These are phyloP conservation scores for Colletotrichum eleusines DNA, from an alignment of 2,329 filamentous ascomycete genomes.

Conservation along the genomic window DNA sequence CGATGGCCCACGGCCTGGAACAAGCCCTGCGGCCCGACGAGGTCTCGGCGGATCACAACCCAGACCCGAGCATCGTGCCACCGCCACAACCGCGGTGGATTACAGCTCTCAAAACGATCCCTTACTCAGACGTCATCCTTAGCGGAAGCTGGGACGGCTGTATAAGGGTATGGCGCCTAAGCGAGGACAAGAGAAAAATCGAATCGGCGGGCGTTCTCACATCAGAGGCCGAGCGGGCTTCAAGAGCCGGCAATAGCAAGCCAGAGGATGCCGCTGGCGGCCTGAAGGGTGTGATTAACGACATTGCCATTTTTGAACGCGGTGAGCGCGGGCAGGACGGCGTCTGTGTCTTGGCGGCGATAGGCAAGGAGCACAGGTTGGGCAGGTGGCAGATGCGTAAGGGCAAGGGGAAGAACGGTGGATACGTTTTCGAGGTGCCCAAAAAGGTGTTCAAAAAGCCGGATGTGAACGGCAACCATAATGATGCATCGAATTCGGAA, in stretches of 20 bases:
- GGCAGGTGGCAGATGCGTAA: conserved; percentile 80
- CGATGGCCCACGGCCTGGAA: conserved; percentile 88
- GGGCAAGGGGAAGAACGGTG: conserved; percentile 78
- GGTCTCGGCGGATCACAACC: conserved; percentile 78
- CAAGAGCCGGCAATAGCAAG: conserved; percentile 39
- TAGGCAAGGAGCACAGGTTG: conserved; percentile 87
- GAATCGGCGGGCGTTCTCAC: conserved; percentile 76
- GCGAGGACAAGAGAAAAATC: conserved; percentile 83
- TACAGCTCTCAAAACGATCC: conserved; percentile 86
- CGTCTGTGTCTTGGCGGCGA: conserved; percentile 85
- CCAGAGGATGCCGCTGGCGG: conserved; percentile 45
- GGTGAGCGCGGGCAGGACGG: conserved; percentile 82
- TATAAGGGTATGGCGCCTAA: conserved; percentile 86
- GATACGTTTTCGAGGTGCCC: conserved; percentile 88
- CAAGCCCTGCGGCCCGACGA: conserved; percentile 74
- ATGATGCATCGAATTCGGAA: conserved; percentile 44
- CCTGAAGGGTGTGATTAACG: conserved; percentile 83
- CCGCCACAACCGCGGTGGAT: conserved; percentile 85
- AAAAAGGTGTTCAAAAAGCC: conserved; percentile 52
- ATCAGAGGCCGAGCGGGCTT: conserved; percentile 38
- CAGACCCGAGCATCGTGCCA: conserved; percentile 70
- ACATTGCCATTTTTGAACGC: conserved; percentile 86
- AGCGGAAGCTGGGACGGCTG: conserved; percentile 95
- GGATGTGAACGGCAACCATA: conserved; percentile 51
- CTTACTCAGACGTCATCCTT: conserved; percentile 90